Evolutionary conservation across 176 grass and related monocot genomes (phyloP), one percentile per base, ranked within the genome.

Genomic region (Rhynchospora tenuis): DNA sequence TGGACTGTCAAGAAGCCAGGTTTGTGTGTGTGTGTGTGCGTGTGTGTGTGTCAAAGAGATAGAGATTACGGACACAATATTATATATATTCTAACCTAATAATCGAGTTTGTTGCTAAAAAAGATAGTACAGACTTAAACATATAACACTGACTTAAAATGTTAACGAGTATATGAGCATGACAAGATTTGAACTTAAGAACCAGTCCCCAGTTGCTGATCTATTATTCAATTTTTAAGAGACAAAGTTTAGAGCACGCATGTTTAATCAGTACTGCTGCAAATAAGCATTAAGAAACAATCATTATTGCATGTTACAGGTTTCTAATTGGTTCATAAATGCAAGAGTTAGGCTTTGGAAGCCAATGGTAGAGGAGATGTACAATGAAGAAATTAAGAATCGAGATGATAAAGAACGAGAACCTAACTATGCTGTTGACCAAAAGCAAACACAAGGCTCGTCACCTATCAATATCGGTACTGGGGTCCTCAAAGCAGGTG

Each of bases 241-340:
- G 3, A 66, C 5, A 66, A 33, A 7, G 11, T 33, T 66, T 63
- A 46, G 8, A 85, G 20, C 24, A 56, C 56, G 48, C 38, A 24
- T 56, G 31, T 38, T 17, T 70, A 50, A 17, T 57, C n/a, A 63
- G 13, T 60, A 47, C 12, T 61, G 59, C 12, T 61, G 59, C 59
- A 26, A 61, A 61, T 55, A 16, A 16, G 45, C 61, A 71, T 47
- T 8, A 38, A 52, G 14, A 48, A 56, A 44, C 63, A 85, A 83
- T 17, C 33, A 38, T 59, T 56, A 65, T 57, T 46, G 57, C 44
- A 52, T 85, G 46, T 71, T n/a, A 5, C 26, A 96, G 94, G 91
- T 97, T 17, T 97, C 94, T 24, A 97, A 97, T n/a, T 97, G 94
- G 94, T 96, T 96, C 87, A 93, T 96, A 78, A 96, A 96, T 45